Evolutionary conservation across 257 asterid genomes (phyloP), one percentile per base, ranked within the genome.

Genomic region (Penstemon barbatus): DNA sequence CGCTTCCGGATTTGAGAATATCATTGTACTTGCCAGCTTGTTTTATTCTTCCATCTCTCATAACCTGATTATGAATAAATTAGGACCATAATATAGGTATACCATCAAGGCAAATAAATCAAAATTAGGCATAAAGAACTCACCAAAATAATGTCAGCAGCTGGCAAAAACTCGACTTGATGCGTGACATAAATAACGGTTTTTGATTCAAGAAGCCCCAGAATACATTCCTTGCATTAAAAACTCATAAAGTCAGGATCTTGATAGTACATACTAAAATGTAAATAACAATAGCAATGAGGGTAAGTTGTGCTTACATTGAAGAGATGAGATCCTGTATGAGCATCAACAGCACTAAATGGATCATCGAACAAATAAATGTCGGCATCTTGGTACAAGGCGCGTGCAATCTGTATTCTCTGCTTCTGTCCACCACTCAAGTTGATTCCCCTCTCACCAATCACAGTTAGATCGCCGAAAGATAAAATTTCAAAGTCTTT

Each of bases 361-460:
- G 97, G 98, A 78, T 90, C 98, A 71, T 92, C 98, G 61, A 90
- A 88, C 55, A 90, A 71, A 73, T 88, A 92, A 49, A 92, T 81
- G 51, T 88, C 92, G 4, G 92, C 95, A 71, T 92, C 92, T 70
- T 92, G 95, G 71, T 86, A 90, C 7, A 86, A 72, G 33, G 97
- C 96, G 6, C 98, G 87, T 7, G 98, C 97, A 69, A 92, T 88
- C 77, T 92, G 98, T 70, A 89, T 82, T 74, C 97, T 79, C 77
- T 89, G 97, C 74, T 89, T 92, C 84, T 87, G 97, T 13, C 97
- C 97, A 18, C 95, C 97, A 49, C 98, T 90, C 83, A 89, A 81
- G 71, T 92, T 92, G 73, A 92, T 87, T 68, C 98, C 98, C 57
- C 98, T 74, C 83, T 92, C 97, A 12, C 98, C 98, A 58, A 92